Evolutionary conservation across 208 protist genomes (phyloP).

Genomic region (Crithidia sp.): DNA sequence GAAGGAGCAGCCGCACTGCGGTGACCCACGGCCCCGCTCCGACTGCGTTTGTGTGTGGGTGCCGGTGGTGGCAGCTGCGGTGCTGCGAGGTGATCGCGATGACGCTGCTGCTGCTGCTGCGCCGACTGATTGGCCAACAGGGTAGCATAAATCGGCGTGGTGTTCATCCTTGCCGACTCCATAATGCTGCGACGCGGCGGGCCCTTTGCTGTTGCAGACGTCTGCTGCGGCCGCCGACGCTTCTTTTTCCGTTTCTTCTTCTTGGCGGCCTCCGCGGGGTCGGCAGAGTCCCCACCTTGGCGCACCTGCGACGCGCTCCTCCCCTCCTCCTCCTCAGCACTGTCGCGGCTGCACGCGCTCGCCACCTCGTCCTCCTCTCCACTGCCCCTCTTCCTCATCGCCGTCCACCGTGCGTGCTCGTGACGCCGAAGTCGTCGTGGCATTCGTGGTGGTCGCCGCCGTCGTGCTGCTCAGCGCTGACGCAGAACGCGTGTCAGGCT

Average conservation of each 20-base stretch:
- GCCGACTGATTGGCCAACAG: background rate
- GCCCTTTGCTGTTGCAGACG: background rate
- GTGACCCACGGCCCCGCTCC: background rate
- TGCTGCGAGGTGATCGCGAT: background rate
- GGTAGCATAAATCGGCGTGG: slow-evolving; percentile 10
- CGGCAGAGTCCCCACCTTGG: too few relatives aligned
- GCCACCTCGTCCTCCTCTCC: background rate
- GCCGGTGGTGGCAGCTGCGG: background rate
- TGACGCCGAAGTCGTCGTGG: background rate
- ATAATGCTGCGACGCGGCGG: slow-evolving; percentile 21
- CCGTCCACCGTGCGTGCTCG: too few relatives aligned
- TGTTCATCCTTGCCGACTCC: slow-evolving; percentile 24
- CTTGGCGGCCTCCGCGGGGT: too few relatives aligned
- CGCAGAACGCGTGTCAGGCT: background rate
- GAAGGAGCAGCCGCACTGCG: background rate
- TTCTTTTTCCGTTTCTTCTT: background rate
- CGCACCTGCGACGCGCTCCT: too few relatives aligned
- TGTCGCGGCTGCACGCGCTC: background rate
- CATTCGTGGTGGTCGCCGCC: background rate
- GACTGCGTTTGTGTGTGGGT: slow-evolving; percentile 15
- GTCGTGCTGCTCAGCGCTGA: slow-evolving; percentile 13
- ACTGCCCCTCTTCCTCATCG: background rate
- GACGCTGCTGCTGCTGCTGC: background rate
- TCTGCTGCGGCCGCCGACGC: background rate
- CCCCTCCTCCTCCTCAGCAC: background rate